Evolutionary conservation across 176 grass and related monocot species (phyloP), one percentile per base, ranked within the genome.

Genomic region (Aegilops bicornis): DNA sequence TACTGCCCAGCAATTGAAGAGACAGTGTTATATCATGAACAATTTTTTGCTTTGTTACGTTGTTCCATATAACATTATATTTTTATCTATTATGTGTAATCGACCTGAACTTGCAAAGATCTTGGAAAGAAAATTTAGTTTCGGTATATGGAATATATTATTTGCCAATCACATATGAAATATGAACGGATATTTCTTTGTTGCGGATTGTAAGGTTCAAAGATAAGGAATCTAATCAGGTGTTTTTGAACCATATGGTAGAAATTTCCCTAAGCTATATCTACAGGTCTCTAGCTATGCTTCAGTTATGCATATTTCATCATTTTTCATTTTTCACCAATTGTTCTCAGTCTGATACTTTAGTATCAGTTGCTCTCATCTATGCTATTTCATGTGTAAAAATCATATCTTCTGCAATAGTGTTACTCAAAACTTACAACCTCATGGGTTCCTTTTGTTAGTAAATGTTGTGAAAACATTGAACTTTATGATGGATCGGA

Each of bases 221-320:
- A 86, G 96, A 95, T 78, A 98, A 94, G 89, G 96, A 95, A 60
- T 95, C 96, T 33, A 90, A 98, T 88, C 91, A 95, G 33, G 87
- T 95, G 20, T 98, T 98, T 91, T 98, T 81, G 96, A 98, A 92
- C 96, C 91, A 39, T 91, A 95, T 71, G 96, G 96, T 58, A 92
- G 91, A 85, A 90, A 78, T 89, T 90, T 98, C 61, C 96, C 96
- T 58, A 90, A 98, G 73, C 89, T 98, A 77, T 98, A 98, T 87
- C 86, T 98, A 67, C 91, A 98, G 93, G 93, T 95, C 84, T 76
- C 62, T 67, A 12, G 32, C 14, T 70, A 74, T 69, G 23, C 47
- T 54, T 82, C 71, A 33, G 60, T 63, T 82, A n/a, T 78, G 59
- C 22, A 69, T 29, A 22, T 15, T 65, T 32, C 42, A 43, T 43